Evolutionary conservation across 2,329 filamentous ascomycete species (phyloP).

Genomic region (Cladosporium sp.): DNA sequence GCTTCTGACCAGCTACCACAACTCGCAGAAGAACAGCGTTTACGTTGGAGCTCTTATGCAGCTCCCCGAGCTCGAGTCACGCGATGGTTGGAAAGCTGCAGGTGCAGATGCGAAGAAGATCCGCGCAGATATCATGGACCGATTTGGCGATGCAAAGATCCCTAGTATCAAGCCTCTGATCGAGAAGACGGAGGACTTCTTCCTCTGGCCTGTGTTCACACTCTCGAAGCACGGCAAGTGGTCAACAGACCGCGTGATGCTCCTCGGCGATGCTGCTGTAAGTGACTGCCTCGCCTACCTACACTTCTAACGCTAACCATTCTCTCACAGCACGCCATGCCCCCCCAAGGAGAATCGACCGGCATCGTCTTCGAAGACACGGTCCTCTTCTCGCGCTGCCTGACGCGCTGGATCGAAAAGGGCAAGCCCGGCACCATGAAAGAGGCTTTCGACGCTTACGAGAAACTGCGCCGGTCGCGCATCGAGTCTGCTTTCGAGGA

Average conservation of each 20-base stretch:
- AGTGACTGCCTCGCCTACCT: conserved; percentile 14
- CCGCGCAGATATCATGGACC: conserved; percentile 36
- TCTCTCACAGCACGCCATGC: conserved; percentile 41
- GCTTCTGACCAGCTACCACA: conserved; percentile 41
- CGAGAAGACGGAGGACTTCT: conserved; percentile 40
- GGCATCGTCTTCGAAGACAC: conserved; percentile 52
- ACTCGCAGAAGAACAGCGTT: conserved; percentile 32
- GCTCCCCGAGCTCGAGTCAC: conserved; percentile 38
- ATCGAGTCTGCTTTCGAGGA: conserved; percentile 46
- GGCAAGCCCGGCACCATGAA: conserved; percentile 34
- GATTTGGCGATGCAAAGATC: conserved; percentile 38
- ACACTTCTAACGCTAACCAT: not conserved
- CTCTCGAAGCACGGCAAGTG: conserved; percentile 41
- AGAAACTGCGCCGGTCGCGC: conserved; percentile 40
- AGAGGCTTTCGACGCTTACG: conserved; percentile 47
- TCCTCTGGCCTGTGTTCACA: conserved; percentile 45
- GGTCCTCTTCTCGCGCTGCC: conserved; percentile 44
- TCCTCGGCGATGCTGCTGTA: conserved; percentile 44
- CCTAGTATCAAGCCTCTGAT: conserved; percentile 37
- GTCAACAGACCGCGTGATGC: conserved; percentile 41
- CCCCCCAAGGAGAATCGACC: conserved; percentile 48
- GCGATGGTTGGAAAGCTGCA: conserved; percentile 43
- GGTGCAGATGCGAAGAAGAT: conserved; percentile 42
- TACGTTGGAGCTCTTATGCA: conserved; percentile 46
- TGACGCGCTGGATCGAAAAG: conserved; percentile 41